Conservation (phyloP, 1,284 basidiomycete genomes). For the Tilletia horrida region DNA sequence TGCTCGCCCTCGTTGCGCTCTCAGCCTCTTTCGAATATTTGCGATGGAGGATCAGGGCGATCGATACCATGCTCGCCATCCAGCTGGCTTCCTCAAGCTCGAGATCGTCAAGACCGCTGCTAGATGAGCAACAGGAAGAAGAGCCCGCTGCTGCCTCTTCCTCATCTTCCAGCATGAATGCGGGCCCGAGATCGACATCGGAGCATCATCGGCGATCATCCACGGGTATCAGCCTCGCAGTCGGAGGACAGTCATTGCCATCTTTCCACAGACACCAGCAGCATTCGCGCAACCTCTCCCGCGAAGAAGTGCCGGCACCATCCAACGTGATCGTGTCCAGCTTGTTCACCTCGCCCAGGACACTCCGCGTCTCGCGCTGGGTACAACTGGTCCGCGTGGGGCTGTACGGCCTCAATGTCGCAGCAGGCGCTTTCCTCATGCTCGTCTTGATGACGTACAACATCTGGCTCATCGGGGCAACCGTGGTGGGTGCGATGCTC, state of each 20-base stretch:
- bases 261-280: background rate
- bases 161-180: background rate
- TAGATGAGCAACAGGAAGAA: background rate
- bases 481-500: conserved; percentile 1
- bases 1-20: conserved; percentile 9
- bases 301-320: background rate
- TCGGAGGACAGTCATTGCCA: no score
- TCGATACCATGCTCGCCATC: conserved; percentile 8
- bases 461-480: conserved; percentile 6
- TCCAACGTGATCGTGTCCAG: background rate
- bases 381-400: conserved; percentile 10
- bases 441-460: conserved; percentile 25
- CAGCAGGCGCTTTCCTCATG: conserved; percentile 23
- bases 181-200: background rate
- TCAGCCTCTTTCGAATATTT: conserved; percentile 6
- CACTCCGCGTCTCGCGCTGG: conserved; percentile 13
- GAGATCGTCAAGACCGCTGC: background rate
- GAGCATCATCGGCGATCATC: background rate
- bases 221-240: background rate
- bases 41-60: conserved; percentile 9
- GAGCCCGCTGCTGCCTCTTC: background rate
- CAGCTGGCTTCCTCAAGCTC: background rate
- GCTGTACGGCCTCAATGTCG: conserved; percentile 18
- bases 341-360: background rate
- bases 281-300: background rate